A percentile compares a stretch with the other conserved stretches of the same genome.
These are phyloP conservation scores for Diplodia scrobiculata DNA, from an alignment of 2,329 filamentous ascomycete genomes.

Conservation along the genomic window DNA sequence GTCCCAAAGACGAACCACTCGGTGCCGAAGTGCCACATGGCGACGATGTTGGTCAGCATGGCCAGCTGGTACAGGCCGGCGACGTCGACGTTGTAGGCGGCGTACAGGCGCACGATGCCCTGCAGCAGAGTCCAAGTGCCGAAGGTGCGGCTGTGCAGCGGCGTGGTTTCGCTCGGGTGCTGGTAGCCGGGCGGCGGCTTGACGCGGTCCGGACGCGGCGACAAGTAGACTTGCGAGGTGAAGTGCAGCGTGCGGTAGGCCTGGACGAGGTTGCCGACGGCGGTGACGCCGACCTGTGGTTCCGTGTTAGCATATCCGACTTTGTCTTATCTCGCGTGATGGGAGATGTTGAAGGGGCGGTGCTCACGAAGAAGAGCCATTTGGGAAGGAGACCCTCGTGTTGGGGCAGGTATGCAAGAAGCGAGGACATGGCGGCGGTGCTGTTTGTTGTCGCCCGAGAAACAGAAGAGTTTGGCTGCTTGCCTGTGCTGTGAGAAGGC, in stretches of 20 bases:
- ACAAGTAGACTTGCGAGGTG: conserved; percentile 84
- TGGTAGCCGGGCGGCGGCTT: conserved; percentile 48
- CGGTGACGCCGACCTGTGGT: conserved; percentile 74
- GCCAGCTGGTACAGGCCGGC: conserved; percentile 76
- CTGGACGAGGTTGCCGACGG: conserved; percentile 82
- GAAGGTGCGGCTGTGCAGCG: conserved; percentile 76
- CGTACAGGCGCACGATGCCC: conserved; percentile 75
- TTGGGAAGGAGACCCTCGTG: conserved; percentile 60
- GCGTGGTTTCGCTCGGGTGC: conserved; percentile 61
- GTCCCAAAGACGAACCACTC: conserved; percentile 82
- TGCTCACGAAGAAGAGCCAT: conserved; percentile 65
- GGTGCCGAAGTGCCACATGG: conserved; percentile 73
- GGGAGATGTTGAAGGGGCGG: neutral
- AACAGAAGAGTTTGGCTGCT: neutral
- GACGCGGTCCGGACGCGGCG: conserved; percentile 50
- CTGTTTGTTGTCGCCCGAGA: neutral
- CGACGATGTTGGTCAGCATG: conserved; percentile 78
- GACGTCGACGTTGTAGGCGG: conserved; percentile 77
- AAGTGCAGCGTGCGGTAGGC: conserved; percentile 78
- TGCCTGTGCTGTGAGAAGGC: neutral
- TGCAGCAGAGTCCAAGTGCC: conserved; percentile 85
- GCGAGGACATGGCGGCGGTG: conserved; percentile 37
- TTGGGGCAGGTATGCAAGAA: conserved; percentile 49
- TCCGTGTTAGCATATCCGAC: conserved; percentile 1
- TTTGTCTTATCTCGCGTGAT: neutral